These are phyloP conservation scores for Digitaria exilis DNA, from an alignment of 202 grass and related monocot genomes.

Conservation along the genomic window DNA sequence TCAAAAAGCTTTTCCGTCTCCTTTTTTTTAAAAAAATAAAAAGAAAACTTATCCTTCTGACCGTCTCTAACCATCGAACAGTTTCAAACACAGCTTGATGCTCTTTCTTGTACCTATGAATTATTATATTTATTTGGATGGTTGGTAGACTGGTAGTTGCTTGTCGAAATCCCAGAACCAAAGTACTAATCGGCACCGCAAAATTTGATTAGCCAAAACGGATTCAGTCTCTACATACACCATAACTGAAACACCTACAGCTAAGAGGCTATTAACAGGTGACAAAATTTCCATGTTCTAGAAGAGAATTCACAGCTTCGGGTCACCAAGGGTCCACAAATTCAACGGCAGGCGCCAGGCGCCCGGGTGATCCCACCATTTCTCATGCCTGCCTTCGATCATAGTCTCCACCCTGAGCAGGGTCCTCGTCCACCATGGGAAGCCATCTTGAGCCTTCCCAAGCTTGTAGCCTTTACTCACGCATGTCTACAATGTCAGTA, in stretches of 20 bases:
- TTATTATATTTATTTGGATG: slow-evolving; percentile 29
- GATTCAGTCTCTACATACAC: slow-evolving; percentile 1
- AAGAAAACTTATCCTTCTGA: no score
- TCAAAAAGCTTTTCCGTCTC: no score
- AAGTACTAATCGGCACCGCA: slow-evolving; percentile 5
- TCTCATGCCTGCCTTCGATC: neutral
- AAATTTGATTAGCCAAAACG: slow-evolving; percentile 43
- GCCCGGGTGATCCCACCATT: neutral
- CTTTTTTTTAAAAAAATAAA: no score
- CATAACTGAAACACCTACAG: neutral
- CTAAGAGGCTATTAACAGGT: slow-evolving; percentile 40
- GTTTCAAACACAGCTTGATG: neutral
- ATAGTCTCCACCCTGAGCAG: neutral
- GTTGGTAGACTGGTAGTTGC: neutral
- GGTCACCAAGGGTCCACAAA: neutral
- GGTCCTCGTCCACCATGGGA: neutral
- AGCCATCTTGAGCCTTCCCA: neutral
- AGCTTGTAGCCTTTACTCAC: neutral
- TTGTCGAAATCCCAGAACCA: neutral
- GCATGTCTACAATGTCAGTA: slow-evolving; percentile 74
- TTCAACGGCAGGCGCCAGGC: neutral
- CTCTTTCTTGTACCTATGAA: neutral
- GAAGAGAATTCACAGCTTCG: slow-evolving; percentile 20
- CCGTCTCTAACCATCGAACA: neutral
- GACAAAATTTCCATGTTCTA: slow-evolving; percentile 27